These are phyloP conservation scores for Colletotrichum abscissum DNA, from an alignment of 2,329 filamentous ascomycete genomes.

Conservation along the genomic window DNA sequence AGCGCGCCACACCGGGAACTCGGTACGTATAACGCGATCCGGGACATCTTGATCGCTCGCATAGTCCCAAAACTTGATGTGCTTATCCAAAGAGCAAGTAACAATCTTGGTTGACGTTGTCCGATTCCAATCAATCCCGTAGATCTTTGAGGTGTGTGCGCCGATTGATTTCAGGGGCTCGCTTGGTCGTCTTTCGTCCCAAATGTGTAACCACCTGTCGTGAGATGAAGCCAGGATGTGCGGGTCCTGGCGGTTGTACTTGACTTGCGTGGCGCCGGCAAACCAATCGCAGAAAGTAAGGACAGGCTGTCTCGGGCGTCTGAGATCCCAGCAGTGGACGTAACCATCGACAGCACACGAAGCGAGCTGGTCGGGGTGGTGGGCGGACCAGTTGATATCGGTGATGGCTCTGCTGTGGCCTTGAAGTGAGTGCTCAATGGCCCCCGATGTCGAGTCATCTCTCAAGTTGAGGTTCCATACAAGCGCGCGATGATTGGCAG, in stretches of 20 bases:
- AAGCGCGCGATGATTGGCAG: conserved; percentile 92
- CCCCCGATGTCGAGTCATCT: conserved; percentile 75
- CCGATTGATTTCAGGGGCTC: conserved; percentile 85
- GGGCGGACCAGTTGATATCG: conserved; percentile 95
- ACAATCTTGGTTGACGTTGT: conserved; percentile 77
- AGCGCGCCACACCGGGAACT: conserved; percentile 91
- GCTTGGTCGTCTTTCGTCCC: conserved; percentile 86
- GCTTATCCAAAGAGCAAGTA: conserved; percentile 91
- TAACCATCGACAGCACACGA: conserved; percentile 95
- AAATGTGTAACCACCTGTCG: conserved; percentile 87
- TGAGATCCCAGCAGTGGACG: conserved; percentile 91
- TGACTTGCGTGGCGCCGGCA: conserved; percentile 93
- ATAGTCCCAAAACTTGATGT: conserved; percentile 95
- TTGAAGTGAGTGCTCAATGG: conserved; percentile 88
- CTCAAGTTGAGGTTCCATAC: conserved; percentile 91
- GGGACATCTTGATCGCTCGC: conserved; percentile 69
- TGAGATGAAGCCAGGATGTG: conserved; percentile 91
- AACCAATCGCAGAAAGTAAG: conserved; percentile 93
- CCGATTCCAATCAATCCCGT: conserved; percentile 94
- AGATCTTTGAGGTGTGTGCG: conserved; percentile 93
- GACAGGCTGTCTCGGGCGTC: conserved; percentile 77
- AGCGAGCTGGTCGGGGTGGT: conserved; percentile 88
- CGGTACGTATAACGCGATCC: conserved; percentile 82
- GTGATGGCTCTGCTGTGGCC: conserved; percentile 89
- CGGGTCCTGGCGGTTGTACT: conserved; percentile 90